A percentile compares a stretch with the other conserved stretches of the same genome.
These are phyloP conservation scores for Boechera divaricarpa DNA, from an alignment of 345 rosid genomes.

Conservation along the genomic window DNA sequence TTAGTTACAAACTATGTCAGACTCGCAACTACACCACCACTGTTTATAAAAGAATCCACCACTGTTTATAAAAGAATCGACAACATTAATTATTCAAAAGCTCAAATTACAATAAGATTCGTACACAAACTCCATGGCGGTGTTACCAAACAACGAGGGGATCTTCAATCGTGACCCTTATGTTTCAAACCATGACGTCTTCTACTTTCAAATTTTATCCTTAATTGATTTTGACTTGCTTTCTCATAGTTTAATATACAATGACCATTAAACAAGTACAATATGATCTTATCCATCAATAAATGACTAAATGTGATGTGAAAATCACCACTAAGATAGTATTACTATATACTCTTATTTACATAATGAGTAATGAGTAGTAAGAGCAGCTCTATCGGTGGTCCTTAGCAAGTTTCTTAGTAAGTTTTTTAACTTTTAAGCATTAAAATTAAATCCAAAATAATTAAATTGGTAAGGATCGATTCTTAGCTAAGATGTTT, in stretches of 20 bases:
- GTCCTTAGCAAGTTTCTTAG: too few relatives aligned
- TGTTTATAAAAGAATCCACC: background rate
- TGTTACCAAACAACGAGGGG: constrained; percentile 48
- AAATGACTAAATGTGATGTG: constrained; percentile 21
- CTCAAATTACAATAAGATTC: constrained; percentile 47
- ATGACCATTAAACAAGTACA: constrained; percentile 14
- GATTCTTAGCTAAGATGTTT: too few relatives aligned
- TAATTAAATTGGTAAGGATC: too few relatives aligned
- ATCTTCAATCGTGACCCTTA: constrained; percentile 46
- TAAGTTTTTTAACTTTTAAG: too few relatives aligned
- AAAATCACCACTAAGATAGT: background rate
- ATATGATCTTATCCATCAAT: constrained; percentile 7
- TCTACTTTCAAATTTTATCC: constrained; percentile 41
- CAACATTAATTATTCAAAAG: constrained; percentile 21
- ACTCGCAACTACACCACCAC: background rate
- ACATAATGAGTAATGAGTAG: too few relatives aligned
- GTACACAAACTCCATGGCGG: constrained; percentile 43
- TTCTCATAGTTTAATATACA: constrained; percentile 11
- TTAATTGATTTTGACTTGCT: constrained; percentile 26
- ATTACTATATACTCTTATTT: background rate
- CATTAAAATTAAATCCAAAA: too few relatives aligned
- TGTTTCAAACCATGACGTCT: constrained; percentile 45
- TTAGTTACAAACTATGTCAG: constrained; percentile 6
- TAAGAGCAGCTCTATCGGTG: too few relatives aligned
- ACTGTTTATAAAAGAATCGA: background rate